phyloP scores from a whole-genome alignment of 2,329 filamentous ascomycete genomes.

The Ilyonectria robusta region DNA sequence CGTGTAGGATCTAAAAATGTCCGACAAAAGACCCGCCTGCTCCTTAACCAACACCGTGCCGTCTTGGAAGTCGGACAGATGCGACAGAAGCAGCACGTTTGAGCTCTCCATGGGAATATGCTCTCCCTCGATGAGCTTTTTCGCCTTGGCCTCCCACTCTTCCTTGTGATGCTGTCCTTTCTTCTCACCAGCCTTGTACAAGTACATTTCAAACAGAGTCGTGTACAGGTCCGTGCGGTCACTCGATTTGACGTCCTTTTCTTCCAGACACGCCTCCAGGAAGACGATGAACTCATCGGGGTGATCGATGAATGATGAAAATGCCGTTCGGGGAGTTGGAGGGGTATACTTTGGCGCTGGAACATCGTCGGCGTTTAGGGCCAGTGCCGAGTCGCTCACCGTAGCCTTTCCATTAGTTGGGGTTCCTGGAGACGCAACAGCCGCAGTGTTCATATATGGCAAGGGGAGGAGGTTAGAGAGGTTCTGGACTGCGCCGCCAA shows the following conservation, averaged over 20 bases:
- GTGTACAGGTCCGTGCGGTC: conserved; percentile 92
- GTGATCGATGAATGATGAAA: conserved; percentile 97
- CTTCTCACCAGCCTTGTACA: conserved; percentile 86
- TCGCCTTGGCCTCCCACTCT: conserved; percentile 92
- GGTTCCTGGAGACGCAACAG: conserved; percentile 67
- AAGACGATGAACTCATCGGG: conserved; percentile 93
- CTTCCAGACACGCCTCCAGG: conserved; percentile 86
- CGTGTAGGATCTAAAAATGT: conserved; percentile 97
- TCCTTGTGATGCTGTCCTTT: conserved; percentile 77
- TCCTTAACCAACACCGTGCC: conserved; percentile 95
- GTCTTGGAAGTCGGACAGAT: conserved; percentile 90
- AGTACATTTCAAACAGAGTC: conserved; percentile 97
- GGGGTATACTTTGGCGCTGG: conserved; percentile 76
- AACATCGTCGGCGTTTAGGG: conserved; percentile 63
- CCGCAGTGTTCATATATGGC: conserved; percentile 83
- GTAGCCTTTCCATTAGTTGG: conserved; percentile 66
- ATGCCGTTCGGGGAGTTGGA: conserved; percentile 89
- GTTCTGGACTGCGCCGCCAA: conserved; percentile 83
- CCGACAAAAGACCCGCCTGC: conserved; percentile 90
- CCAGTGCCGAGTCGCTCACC: conserved; percentile 65
- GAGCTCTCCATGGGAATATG: conserved; percentile 92
- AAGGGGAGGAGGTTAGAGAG: conserved; percentile 86
- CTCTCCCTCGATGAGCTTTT: conserved; percentile 85
- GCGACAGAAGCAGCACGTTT: conserved; percentile 92
- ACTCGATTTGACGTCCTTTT: conserved; percentile 77